A percentile compares a stretch with the other conserved stretches of the same genome.
phyloP scores from a whole-genome alignment of 164 flowering plant species.

The Vitis riparia region DNA sequence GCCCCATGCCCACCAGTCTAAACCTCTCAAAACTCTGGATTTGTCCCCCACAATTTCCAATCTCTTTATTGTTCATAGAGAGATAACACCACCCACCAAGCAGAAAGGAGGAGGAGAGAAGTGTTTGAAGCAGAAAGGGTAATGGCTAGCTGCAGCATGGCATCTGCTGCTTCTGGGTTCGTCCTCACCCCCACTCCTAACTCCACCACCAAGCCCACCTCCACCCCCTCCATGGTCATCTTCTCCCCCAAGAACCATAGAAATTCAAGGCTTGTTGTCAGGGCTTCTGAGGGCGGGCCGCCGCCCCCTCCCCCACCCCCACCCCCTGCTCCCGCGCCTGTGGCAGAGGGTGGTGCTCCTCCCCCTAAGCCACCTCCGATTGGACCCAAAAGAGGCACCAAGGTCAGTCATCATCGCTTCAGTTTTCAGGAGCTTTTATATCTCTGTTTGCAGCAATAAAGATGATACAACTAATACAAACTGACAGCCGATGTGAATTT shows the following conservation, averaged over 20 bases:
- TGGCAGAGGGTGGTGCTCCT: constrained; percentile 34
- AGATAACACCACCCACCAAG: neutral
- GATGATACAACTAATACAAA: too few relatives aligned
- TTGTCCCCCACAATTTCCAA: neutral
- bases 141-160: constrained; percentile 73
- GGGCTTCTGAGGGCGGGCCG: constrained; percentile 59
- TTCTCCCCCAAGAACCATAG: constrained; percentile 30
- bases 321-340: constrained; percentile 16
- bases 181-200: constrained; percentile 38
- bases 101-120: neutral
- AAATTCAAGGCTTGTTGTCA: constrained; percentile 56
- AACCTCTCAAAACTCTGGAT: constrained; percentile 19
- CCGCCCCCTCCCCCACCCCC: constrained; percentile 48
- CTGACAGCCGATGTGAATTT: too few relatives aligned
- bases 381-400: constrained; percentile 96
- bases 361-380: constrained; percentile 79
- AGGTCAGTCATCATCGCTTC: constrained; percentile 37
- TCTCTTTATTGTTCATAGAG: neutral
- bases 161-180: constrained; percentile 72
- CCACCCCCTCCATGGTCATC: constrained; percentile 24
- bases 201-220: constrained; percentile 25
- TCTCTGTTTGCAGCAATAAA: neutral
- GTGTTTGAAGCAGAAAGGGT: neutral
- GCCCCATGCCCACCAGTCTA: neutral
- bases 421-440: neutral